Conservation (phyloP, 2,329 filamentous ascomycete species). For the Curvularia lunata region DNA sequence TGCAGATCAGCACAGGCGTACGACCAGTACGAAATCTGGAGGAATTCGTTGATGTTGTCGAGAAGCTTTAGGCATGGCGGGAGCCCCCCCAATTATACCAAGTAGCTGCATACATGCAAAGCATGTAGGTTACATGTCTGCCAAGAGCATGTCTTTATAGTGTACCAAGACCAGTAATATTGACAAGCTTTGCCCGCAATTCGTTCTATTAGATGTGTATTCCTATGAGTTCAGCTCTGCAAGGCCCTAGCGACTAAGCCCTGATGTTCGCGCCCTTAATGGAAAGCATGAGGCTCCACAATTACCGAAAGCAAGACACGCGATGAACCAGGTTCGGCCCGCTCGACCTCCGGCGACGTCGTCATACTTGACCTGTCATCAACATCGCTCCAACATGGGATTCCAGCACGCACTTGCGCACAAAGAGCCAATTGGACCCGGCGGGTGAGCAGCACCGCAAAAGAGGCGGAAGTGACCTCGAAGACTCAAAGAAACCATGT, state of each 20-base stretch:
- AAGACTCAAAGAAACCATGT: constrained; percentile 14
- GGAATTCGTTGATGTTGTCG: constrained; percentile 76
- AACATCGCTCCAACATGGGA: constrained; percentile 4
- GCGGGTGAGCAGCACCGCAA: constrained; percentile 5
- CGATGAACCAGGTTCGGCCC: constrained; percentile 13
- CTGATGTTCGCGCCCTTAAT: constrained; percentile 22
- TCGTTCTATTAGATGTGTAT: background rate
- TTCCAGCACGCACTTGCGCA: background rate
- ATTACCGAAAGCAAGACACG: background rate
- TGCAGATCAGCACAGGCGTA: constrained; percentile 75
- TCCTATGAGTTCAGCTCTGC: background rate
- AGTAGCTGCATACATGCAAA: background rate
- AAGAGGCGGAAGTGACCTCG: constrained; percentile 6
- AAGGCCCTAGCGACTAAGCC: constrained; percentile 1
- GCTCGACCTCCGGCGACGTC: constrained; percentile 14
- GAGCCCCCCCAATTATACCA: background rate
- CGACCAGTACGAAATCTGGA: constrained; percentile 75
- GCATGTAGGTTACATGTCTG: background rate
- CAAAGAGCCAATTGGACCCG: background rate
- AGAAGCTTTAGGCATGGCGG: constrained; percentile 24
- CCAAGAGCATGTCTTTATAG: background rate
- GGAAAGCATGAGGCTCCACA: constrained; percentile 7
- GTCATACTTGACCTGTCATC: constrained; percentile 7
- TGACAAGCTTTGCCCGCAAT: background rate
- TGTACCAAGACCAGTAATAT: background rate